Conservation (phyloP, 2,329 filamentous ascomycete genomes). For the Colletotrichum gigasporum region DNA sequence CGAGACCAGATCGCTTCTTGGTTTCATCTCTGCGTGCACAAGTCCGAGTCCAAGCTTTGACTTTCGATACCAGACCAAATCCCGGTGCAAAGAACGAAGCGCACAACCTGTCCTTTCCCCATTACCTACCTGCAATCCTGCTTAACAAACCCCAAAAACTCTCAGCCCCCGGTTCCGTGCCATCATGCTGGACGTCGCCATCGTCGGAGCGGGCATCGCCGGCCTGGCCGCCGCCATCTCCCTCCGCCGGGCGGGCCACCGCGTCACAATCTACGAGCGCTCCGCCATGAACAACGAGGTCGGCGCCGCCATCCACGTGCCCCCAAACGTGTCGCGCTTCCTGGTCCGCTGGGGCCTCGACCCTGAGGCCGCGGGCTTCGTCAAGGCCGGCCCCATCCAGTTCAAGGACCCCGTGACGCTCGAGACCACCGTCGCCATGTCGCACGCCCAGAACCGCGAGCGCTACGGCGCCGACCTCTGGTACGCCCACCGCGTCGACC, state of each 20-base stretch:
- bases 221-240: constrained; percentile 50
- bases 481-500: constrained; percentile 50
- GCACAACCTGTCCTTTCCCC: too few species aligned
- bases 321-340: constrained; percentile 47
- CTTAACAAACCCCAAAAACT: constrained; percentile 45
- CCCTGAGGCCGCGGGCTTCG: constrained; percentile 38
- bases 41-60: too few species aligned
- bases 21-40: too few species aligned
- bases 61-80: too few species aligned
- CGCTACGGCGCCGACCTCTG: constrained; percentile 40
- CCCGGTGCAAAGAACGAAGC: too few species aligned
- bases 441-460: constrained; percentile 21
- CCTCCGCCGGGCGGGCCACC: constrained; percentile 46
- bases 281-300: constrained; percentile 47
- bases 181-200: constrained; percentile 46
- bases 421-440: constrained; percentile 34
- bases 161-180: too few species aligned
- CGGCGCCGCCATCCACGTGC: constrained; percentile 49
- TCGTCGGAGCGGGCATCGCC: constrained; percentile 53
- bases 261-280: constrained; percentile 52
- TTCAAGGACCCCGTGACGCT: constrained; percentile 35
- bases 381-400: constrained; percentile 35
- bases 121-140: constrained; percentile 52
- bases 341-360: constrained; percentile 48
- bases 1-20: constrained; percentile 36